Percentiles rank a stretch among this genome's conserved stretches.
These are phyloP conservation scores for Pochonia chlamydosporia DNA, from an alignment of 2,329 filamentous ascomycete species.

Conservation along the genomic window DNA sequence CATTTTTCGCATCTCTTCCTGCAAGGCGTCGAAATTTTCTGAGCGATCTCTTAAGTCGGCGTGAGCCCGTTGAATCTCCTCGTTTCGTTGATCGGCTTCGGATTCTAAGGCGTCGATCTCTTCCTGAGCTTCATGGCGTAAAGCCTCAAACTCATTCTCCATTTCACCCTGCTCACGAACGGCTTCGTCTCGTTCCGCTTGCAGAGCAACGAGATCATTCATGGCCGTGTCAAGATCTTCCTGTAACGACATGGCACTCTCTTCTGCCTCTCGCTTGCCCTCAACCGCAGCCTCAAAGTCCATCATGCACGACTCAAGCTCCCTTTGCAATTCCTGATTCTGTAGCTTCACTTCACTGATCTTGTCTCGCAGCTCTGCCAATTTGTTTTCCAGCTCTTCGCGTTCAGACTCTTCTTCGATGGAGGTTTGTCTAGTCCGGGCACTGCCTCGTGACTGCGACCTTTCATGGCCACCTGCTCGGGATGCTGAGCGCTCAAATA, in stretches of 20 bases:
- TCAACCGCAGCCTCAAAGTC: constrained; percentile 72
- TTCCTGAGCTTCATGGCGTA: constrained; percentile 59
- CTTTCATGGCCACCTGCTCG: constrained; percentile 65
- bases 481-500: constrained; percentile 90
- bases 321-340: constrained; percentile 81
- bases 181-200: constrained; percentile 82
- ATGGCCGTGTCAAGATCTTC: constrained; percentile 74
- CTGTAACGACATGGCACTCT: constrained; percentile 58
- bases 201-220: constrained; percentile 72
- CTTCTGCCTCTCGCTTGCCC: constrained; percentile 55
- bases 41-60: constrained; percentile 68
- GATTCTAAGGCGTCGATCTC: constrained; percentile 62
- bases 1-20: constrained; percentile 88
- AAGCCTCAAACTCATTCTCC: constrained; percentile 54
- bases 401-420: constrained; percentile 67
- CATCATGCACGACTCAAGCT: constrained; percentile 71
- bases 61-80: constrained; percentile 64
- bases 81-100: constrained; percentile 66
- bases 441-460: constrained; percentile 69
- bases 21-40: constrained; percentile 86
- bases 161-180: constrained; percentile 57
- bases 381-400: constrained; percentile 79
- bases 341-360: constrained; percentile 81
- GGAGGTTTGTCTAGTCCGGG: constrained; percentile 57
- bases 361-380: constrained; percentile 79